Evolutionary conservation across 129 eudicot species (phyloP).

Genomic region (Rutidosis leptorrhynchoides): DNA sequence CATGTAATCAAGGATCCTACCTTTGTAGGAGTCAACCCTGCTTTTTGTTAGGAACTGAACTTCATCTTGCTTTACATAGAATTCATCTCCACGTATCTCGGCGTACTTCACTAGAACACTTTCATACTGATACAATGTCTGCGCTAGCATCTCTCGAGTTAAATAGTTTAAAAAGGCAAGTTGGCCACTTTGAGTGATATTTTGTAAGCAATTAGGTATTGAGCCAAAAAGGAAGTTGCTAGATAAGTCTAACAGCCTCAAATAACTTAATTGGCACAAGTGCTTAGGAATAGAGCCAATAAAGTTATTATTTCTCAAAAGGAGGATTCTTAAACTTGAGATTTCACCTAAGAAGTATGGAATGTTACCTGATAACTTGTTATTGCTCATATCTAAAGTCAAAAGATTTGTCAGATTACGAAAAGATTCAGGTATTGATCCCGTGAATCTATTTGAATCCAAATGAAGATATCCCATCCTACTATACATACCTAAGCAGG

Average conservation of each 20-base stretch:
- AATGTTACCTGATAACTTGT: constrained; percentile 27
- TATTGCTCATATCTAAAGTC: constrained; percentile 34
- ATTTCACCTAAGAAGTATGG: constrained; percentile 21
- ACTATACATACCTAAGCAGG: neutral
- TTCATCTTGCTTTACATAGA: constrained; percentile 2
- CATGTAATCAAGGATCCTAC: constrained; percentile 29
- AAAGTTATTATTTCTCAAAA: constrained; percentile 24
- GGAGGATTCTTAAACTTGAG: constrained; percentile 23
- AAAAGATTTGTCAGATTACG: constrained; percentile 1
- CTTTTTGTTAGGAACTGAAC: constrained; percentile 26
- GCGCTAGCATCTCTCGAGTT: too few relatives aligned
- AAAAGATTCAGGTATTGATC: constrained; percentile 25
- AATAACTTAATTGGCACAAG: constrained; percentile 16
- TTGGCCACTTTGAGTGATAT: neutral
- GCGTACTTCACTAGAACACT: neutral
- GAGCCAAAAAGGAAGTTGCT: constrained; percentile 23
- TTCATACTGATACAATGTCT: neutral
- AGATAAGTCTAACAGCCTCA: constrained; percentile 29
- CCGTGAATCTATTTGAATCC: constrained; percentile 24
- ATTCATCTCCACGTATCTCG: neutral
- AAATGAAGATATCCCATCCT: constrained; percentile 27
- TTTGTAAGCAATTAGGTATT: constrained; percentile 32
- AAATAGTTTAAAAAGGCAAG: neutral
- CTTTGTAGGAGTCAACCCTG: neutral
- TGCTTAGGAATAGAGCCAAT: constrained; percentile 26